Evolutionary conservation across 2,329 filamentous ascomycete species (phyloP), one percentile per base, ranked within the genome.

Genomic region (Exophiala oligosperma): DNA sequence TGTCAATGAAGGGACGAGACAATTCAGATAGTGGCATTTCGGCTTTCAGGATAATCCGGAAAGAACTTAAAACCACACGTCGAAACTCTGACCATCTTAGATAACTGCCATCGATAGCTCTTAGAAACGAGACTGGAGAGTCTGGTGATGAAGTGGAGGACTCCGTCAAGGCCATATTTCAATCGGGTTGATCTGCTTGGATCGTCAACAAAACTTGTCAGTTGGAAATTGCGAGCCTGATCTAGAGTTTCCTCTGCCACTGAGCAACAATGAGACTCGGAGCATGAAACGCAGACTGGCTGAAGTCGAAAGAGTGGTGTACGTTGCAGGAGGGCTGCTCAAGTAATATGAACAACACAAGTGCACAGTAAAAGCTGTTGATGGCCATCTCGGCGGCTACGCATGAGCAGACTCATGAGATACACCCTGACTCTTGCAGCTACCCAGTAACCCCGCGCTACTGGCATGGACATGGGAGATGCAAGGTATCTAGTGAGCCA

Each of bases 51-150:
- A 46, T 23, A 29, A 65, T 65, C 21, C 59, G 63, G 50, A 62
- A 64, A 11, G 63, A 49, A 46, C 56, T 48, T 37, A 65, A 59
- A 29, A 65, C 63, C 21, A 59, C 46, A 29, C 52, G 51, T 48
- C 63, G 59, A 51, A 64, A 65, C 32, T 62, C 61, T 17, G 59
- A 60, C 63, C 63, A 65, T 52, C 50, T 47, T 53, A 65, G 61
- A 57, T 65, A 61, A 61, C 61, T 64, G 24, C 61, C 61, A 40
- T 64, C 59, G 50, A 63, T 59, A 26, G 56, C 62, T 61, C 54
- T 60, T 50, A 63, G 32, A 5, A 63, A 46, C 28, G 60, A 60
- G 5, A 63, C 57, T 38, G 57, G 49, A 29, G 56, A 49, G 35
- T 44, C 60, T 37, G 62, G 57, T 37, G 60, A 57, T 12, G 59